Conservation (phyloP, 129 eudicot species). For the Gnaphalium uliginosum region DNA sequence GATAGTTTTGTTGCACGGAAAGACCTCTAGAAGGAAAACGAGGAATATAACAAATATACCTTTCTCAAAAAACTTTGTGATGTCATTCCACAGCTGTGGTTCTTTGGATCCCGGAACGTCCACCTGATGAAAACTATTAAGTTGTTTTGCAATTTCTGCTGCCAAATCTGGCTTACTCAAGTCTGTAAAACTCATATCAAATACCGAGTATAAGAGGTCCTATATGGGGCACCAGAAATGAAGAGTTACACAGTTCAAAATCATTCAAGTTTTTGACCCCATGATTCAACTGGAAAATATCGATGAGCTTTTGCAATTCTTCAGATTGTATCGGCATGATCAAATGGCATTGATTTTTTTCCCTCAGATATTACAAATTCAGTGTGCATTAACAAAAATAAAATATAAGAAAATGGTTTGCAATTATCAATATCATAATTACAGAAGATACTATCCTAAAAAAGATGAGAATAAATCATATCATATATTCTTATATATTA, state of each 20-base stretch:
- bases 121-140: conserved; percentile 76
- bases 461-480: background rate
- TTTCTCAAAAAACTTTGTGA: conserved; percentile 52
- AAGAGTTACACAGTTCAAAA: background rate
- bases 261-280: background rate
- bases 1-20: background rate
- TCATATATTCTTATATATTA: background rate
- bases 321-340: background rate
- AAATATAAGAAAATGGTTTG: background rate
- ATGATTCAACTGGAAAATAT: background rate
- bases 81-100: conserved; percentile 86
- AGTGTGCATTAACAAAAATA: background rate
- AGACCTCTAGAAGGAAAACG: background rate
- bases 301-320: background rate
- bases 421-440: background rate
- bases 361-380: background rate
- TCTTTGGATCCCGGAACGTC: conserved; percentile 81
- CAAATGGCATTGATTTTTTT: background rate
- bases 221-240: background rate
- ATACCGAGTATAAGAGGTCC: background rate
- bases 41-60: conserved; percentile 43
- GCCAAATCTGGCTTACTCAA: conserved; percentile 74
- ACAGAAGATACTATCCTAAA: background rate
- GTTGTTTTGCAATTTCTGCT: conserved; percentile 56
- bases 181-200: conserved; percentile 48